phyloP scores from a whole-genome alignment of 495 filamentous ascomycete species.

The Penicillium bialowiezense region DNA sequence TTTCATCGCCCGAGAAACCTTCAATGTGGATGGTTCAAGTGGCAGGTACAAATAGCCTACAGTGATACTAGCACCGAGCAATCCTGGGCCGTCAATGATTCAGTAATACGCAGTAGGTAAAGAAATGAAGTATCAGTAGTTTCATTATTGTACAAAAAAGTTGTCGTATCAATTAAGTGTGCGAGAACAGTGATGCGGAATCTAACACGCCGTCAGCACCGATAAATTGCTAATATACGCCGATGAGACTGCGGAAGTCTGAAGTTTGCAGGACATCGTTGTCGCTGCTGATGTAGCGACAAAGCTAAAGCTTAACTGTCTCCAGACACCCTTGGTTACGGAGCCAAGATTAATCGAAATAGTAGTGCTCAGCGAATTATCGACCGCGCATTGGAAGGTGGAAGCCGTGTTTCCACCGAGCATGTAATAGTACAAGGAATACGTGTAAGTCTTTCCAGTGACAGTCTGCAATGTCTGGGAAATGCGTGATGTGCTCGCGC shows the following conservation, averaged over 20 bases:
- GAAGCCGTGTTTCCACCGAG: background rate
- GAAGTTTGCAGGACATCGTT: background rate
- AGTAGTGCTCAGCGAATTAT: background rate
- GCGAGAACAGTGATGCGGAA: too few species aligned
- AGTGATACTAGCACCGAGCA: too few species aligned
- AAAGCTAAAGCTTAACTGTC: background rate
- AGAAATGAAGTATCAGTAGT: too few species aligned
- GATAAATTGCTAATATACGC: background rate
- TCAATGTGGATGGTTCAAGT: too few species aligned
- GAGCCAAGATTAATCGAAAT: background rate
- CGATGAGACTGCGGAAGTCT: background rate
- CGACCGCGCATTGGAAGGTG: background rate
- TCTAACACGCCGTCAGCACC: background rate
- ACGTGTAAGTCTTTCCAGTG: background rate
- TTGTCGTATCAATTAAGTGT: too few species aligned
- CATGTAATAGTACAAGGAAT: background rate
- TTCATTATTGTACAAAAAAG: too few species aligned
- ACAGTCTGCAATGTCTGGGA: background rate
- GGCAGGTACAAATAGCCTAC: too few species aligned
- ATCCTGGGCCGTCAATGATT: slow-evolving; percentile 9
- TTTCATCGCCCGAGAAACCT: too few species aligned
- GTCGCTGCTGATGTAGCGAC: background rate
- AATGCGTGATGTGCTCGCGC: background rate
- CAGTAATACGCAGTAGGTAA: slow-evolving; percentile 8
- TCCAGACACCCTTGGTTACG: background rate